Evolutionary conservation across 1,139 yeast species (phyloP).

Genomic region (Schwanniomyces etchellsii): DNA sequence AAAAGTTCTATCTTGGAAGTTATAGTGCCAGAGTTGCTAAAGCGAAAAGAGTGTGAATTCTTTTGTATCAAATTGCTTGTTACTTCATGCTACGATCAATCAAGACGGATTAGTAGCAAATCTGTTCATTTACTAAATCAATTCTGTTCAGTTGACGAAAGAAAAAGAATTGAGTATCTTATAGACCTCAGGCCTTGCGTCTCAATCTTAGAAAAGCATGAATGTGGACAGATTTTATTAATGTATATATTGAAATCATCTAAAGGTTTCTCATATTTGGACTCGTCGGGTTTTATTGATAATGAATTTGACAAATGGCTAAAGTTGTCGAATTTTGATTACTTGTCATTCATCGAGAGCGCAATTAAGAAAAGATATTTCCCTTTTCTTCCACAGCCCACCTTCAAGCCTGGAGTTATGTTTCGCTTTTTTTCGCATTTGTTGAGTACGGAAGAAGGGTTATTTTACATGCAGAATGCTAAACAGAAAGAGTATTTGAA

Average conservation of each 20-base stretch:
- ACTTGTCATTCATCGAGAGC: conserved; percentile 19
- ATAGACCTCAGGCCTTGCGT: conserved; percentile 29
- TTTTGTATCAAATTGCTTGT: conserved; percentile 49
- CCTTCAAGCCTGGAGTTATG: conserved; percentile 30
- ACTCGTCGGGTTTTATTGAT: conserved; percentile 28
- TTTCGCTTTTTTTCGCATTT: conserved; percentile 76
- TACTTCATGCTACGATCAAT: conserved; percentile 66
- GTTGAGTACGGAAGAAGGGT: conserved; percentile 78
- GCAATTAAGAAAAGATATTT: conserved; percentile 17
- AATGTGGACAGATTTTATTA: conserved; percentile 24
- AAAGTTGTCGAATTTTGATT: conserved; percentile 15
- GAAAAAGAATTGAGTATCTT: conserved; percentile 17
- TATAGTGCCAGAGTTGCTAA: conserved; percentile 40
- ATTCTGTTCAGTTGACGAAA: conserved; percentile 9
- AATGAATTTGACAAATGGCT: conserved; percentile 27
- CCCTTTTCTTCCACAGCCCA: conserved; percentile 17
- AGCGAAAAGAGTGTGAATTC: conserved; percentile 25
- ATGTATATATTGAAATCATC: conserved; percentile 24
- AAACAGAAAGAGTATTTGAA: conserved; percentile 23
- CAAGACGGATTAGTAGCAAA: conserved; percentile 47
- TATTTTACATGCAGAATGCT: conserved; percentile 29
- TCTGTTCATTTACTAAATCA: conserved; percentile 44
- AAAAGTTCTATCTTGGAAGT: conserved; percentile 53
- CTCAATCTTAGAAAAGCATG: conserved; percentile 16
- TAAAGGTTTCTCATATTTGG: conserved; percentile 32